Conservation (phyloP, 495 filamentous ascomycete genomes). For the Gamarada debralockiae region DNA sequence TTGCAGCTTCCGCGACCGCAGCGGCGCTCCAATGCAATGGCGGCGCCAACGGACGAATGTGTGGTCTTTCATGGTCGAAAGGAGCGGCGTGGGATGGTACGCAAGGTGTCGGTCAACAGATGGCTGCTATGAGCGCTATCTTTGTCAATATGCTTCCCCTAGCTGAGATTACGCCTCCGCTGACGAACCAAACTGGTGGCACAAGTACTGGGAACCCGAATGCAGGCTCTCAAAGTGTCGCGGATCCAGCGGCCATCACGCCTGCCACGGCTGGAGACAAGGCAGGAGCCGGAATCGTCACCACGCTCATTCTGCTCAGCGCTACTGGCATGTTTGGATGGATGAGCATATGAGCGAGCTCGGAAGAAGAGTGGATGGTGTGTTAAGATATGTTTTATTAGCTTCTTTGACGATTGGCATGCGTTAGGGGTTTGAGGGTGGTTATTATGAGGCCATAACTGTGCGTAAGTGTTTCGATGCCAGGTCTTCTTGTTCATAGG, state of each 20-base stretch:
- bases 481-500: too few species aligned
- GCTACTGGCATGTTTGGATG: constrained; percentile 25
- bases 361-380: background rate
- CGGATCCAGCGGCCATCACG: constrained; percentile 13
- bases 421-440: background rate
- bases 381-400: background rate
- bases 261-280: constrained; percentile 43
- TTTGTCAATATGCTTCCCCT: constrained; percentile 29
- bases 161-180: constrained; percentile 34
- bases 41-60: constrained; percentile 49
- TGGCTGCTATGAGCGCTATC: constrained; percentile 51
- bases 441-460: too few species aligned
- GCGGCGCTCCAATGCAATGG: constrained; percentile 68
- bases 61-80: constrained; percentile 67
- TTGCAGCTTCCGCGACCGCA: constrained; percentile 61
- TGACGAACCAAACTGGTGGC: constrained; percentile 63
- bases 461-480: too few species aligned
- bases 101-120: constrained; percentile 61
- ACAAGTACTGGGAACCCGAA: constrained; percentile 69
- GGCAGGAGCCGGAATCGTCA: constrained; percentile 62
- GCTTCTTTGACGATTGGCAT: background rate
- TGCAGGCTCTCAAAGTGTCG: constrained; percentile 47
- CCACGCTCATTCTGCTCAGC: constrained; percentile 33
- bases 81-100: constrained; percentile 46
- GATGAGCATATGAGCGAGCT: constrained; percentile 19